Evolutionary conservation across 1,284 basidiomycete genomes (phyloP), one percentile per base, ranked within the genome.

Genomic region (Leccinum subspadiceum): DNA sequence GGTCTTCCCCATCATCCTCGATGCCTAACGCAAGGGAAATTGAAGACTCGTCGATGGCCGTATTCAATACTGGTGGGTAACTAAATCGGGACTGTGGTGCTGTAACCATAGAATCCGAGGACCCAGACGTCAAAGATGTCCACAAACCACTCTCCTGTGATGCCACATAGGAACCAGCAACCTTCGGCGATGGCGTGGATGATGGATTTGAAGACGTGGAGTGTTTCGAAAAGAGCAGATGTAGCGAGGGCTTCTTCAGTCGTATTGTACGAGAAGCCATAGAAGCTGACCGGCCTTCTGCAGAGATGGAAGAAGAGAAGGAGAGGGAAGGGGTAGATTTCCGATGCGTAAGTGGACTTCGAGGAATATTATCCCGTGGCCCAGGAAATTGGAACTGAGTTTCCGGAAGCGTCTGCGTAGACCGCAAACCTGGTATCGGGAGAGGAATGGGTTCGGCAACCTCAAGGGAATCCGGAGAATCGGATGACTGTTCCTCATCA

Each of bases 191-290:
- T 56, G 68, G 31, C n/a, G 41, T 24, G 15, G 69, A 49, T 35
- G 66, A 59, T 48, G 70, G 67, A 50, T 77, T 63, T 5, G 78
- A 63, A 17, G 80, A 78, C 1, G 75, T 68, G 12, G 81, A 79
- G 49, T 77, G 77, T 69, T 81, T 84, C 24, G 81, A 76, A 67
- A 85, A 83, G 24, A 85, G 69, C 15, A 83, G 68, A 58, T 81
- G 81, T 59, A 85, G 66, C 4, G 84, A 85, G 2, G 83, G 82
- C 62, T 81, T 84, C 70, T 83, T 84, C 59, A 78, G 51, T 64
- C 82, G 75, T 60, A 58, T 73, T 17, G 71, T 71, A 31, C 73
- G 69, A 35, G 74, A 70, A 59, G 70, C 61, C 24, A 74, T 37
- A 26, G 71, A 74, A 57, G 68, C 67, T 9, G 72, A 46, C 26